These are phyloP conservation scores for Panus rudis DNA, from an alignment of 768 basidiomycete species.

Conservation along the genomic window DNA sequence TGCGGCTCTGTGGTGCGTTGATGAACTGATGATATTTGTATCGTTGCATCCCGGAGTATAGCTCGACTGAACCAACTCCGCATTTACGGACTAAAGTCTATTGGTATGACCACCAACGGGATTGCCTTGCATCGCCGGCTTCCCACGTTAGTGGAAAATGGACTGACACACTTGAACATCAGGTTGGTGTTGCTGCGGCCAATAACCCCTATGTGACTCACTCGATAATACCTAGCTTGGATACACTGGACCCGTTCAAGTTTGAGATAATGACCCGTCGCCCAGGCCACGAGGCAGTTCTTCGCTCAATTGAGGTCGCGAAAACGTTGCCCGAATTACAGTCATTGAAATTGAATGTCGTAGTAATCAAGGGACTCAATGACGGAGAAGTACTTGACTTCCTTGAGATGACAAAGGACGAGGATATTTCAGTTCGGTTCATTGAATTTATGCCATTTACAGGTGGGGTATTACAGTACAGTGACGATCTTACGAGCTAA, in stretches of 20 bases:
- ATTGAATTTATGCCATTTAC: slow-evolving; percentile 96
- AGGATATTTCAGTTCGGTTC: slow-evolving; percentile 66
- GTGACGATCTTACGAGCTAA: background rate
- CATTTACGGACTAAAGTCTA: slow-evolving; percentile 54
- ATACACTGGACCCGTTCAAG: slow-evolving; percentile 80
- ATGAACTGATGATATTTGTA: slow-evolving; percentile 5
- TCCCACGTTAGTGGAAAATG: slow-evolving; percentile 58
- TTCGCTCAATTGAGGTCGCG: slow-evolving; percentile 61
- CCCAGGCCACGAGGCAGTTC: slow-evolving; percentile 67
- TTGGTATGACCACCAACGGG: slow-evolving; percentile 86
- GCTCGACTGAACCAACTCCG: slow-evolving; percentile 59
- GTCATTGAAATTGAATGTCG: slow-evolving; percentile 78
- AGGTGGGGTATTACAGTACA: slow-evolving; percentile 34
- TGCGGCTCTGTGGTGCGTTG: background rate
- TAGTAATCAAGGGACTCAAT: slow-evolving; percentile 76
- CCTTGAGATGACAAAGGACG: slow-evolving; percentile 64
- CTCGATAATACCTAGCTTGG: slow-evolving; percentile 42
- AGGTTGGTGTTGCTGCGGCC: slow-evolving; percentile 19
- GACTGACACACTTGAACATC: slow-evolving; percentile 67
- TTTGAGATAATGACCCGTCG: slow-evolving; percentile 85
- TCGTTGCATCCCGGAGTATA: too few species aligned
- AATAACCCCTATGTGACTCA: slow-evolving; percentile 4
- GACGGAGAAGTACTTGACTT: slow-evolving; percentile 77
- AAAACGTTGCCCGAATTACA: slow-evolving; percentile 40
- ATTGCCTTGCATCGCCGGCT: slow-evolving; percentile 68